Conservation (phyloP, 2,329 filamentous ascomycete genomes). For the Arthroderma uncinatum region DNA sequence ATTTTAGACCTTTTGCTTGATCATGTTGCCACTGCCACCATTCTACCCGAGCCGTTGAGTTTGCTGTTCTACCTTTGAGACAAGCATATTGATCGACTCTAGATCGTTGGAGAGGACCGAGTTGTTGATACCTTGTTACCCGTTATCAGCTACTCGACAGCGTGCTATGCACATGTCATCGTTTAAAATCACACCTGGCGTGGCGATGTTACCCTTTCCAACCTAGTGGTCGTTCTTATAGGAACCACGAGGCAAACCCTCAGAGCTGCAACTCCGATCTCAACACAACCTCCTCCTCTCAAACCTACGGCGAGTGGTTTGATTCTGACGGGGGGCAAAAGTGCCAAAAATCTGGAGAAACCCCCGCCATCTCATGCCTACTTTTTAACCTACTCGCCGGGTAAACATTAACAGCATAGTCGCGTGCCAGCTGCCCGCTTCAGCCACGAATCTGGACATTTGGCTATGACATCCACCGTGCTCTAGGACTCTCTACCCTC, state of each 20-base stretch:
- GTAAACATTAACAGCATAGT: not conserved
- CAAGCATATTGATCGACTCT: not conserved
- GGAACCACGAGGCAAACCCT: not conserved
- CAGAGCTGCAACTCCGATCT: too few species aligned
- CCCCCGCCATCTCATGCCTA: not conserved
- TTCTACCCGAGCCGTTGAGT: not conserved
- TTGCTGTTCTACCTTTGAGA: not conserved
- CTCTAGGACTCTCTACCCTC: not conserved
- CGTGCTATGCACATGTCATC: not conserved
- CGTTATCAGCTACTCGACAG: too few species aligned
- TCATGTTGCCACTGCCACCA: not conserved
- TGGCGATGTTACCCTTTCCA: not conserved
- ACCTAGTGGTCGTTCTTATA: not conserved
- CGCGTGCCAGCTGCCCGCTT: not conserved
- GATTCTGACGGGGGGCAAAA: not conserved
- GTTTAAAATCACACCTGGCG: not conserved
- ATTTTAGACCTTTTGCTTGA: not conserved
- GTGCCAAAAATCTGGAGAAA: not conserved
- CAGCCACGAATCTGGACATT: not conserved
- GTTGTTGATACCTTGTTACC: not conserved
- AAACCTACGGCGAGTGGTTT: not conserved
- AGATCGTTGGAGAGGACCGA: not conserved
- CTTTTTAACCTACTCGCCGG: not conserved
- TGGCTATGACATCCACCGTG: not conserved
- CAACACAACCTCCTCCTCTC: not conserved